These are phyloP conservation scores for Staphylotrichum tortipilum DNA, from an alignment of 495 filamentous ascomycete species.

Conservation along the genomic window DNA sequence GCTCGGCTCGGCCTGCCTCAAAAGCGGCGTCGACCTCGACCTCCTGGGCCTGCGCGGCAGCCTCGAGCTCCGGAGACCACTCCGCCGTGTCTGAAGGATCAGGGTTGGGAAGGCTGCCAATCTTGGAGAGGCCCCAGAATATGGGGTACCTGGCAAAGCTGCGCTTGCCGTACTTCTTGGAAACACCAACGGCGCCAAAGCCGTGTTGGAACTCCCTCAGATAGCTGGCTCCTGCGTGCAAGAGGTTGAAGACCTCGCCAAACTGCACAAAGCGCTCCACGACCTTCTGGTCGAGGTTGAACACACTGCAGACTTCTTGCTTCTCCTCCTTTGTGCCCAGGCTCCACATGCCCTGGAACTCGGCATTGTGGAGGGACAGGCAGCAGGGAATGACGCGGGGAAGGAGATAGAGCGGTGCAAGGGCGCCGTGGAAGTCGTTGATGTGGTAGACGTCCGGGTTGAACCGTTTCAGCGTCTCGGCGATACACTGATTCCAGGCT, in stretches of 20 bases:
- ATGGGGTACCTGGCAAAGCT: constrained; percentile 67
- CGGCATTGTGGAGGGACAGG: constrained; percentile 45
- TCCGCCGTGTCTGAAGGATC: constrained; percentile 64
- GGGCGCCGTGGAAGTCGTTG: constrained; percentile 69
- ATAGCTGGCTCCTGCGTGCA: constrained; percentile 63
- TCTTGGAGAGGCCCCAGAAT: constrained; percentile 64
- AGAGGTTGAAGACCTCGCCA: constrained; percentile 59
- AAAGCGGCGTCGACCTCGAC: constrained; percentile 47
- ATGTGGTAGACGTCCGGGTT: constrained; percentile 67
- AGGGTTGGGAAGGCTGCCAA: constrained; percentile 63
- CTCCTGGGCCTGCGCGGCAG: constrained; percentile 30
- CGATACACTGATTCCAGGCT: constrained; percentile 65
- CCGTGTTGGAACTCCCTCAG: constrained; percentile 65
- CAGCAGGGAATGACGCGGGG: constrained; percentile 52
- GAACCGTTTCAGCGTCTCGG: constrained; percentile 47
- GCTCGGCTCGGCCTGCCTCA: constrained; percentile 45
- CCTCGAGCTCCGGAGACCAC: constrained; percentile 43
- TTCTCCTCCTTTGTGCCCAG: constrained; percentile 57
- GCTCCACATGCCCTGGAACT: constrained; percentile 63
- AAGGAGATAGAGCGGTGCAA: constrained; percentile 60
- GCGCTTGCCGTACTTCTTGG: constrained; percentile 64
- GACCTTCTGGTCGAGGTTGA: constrained; percentile 47
- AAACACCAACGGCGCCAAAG: constrained; percentile 66
- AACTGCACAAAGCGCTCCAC: constrained; percentile 54
- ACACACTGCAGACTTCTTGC: constrained; percentile 59